Evolutionary conservation across 768 basidiomycete species (phyloP).

Genomic region (Leccinellum luteum): DNA sequence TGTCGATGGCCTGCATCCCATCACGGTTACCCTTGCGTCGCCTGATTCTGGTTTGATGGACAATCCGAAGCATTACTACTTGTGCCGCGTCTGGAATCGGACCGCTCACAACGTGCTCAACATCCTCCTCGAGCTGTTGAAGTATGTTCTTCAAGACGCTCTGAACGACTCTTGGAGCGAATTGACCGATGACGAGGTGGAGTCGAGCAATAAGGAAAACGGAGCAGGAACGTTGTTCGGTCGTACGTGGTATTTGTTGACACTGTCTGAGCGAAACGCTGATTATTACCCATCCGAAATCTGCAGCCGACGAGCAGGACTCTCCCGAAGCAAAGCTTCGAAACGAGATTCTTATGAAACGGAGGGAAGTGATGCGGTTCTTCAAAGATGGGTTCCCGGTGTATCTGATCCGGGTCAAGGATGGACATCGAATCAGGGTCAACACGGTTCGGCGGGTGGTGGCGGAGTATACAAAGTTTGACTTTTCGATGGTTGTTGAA

Average conservation of each 20-base stretch:
- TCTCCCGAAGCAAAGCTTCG: conserved; percentile 6
- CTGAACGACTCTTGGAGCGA: neutral
- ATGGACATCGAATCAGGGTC: conserved; percentile 16
- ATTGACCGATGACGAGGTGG: neutral
- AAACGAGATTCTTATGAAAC: conserved; percentile 15
- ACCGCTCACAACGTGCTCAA: conserved; percentile 13
- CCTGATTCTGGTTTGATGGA: neutral
- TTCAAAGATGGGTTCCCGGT: conserved; percentile 15
- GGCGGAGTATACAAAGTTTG: conserved; percentile 11
- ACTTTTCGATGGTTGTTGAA: conserved; percentile 18
- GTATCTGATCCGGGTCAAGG: conserved; percentile 16
- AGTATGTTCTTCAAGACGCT: conserved; percentile 8
- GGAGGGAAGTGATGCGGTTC: conserved; percentile 15
- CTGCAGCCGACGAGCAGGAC: conserved; percentile 1
- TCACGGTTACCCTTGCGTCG: conserved; percentile 7
- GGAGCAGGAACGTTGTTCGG: neutral
- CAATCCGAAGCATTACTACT: conserved; percentile 10
- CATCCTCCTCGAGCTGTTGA: conserved; percentile 16
- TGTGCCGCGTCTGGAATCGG: conserved; percentile 24
- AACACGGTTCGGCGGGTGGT: conserved; percentile 10
- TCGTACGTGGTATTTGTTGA: conserved; percentile 1
- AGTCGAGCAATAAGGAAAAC: neutral
- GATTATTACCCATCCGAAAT: conserved; percentile 1
- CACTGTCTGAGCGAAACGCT: neutral
- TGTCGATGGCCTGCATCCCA: conserved; percentile 8